Percentiles rank a stretch among this genome's conserved stretches.
Evolutionary conservation across 2,329 filamentous ascomycete species (phyloP).

Genomic region (Neopestalotiopsis clavispora): DNA sequence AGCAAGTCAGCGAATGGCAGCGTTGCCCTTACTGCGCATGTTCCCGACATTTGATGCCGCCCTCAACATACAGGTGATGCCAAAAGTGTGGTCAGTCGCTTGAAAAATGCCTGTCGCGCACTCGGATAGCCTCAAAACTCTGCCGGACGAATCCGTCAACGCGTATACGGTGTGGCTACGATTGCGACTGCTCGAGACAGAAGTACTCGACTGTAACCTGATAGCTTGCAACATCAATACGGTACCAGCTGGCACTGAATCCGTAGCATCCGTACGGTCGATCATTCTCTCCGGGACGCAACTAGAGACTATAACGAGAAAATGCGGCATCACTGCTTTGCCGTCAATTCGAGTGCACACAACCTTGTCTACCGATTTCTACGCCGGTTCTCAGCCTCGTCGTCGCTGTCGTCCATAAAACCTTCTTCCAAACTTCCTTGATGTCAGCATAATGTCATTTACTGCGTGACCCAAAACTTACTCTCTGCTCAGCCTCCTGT

Average conservation of each 20-base stretch:
- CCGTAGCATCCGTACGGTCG: not conserved
- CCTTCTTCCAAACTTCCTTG: slow-evolving; percentile 66
- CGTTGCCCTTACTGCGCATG: too few species aligned
- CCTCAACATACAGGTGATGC: too few species aligned
- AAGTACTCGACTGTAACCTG: not conserved
- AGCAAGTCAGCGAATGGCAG: too few species aligned
- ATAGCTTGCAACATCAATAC: not conserved
- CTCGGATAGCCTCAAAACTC: too few species aligned
- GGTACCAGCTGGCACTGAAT: not conserved
- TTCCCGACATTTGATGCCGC: too few species aligned
- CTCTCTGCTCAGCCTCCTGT: slow-evolving; percentile 76
- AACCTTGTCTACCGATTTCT: slow-evolving; percentile 22
- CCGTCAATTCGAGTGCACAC: not conserved
- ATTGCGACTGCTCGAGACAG: not conserved
- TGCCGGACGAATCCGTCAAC: not conserved
- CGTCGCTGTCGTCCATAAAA: slow-evolving; percentile 75
- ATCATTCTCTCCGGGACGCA: not conserved
- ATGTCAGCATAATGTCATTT: slow-evolving; percentile 19
- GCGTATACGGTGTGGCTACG: not conserved
- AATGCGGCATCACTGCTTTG: not conserved
- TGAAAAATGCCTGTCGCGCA: too few species aligned
- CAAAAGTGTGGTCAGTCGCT: too few species aligned
- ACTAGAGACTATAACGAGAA: not conserved
- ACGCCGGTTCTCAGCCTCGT: slow-evolving; percentile 45
- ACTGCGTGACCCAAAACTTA: slow-evolving; percentile 41